Conservation (phyloP, 345 rosid genomes). For the Hibiscus mutabilis region DNA sequence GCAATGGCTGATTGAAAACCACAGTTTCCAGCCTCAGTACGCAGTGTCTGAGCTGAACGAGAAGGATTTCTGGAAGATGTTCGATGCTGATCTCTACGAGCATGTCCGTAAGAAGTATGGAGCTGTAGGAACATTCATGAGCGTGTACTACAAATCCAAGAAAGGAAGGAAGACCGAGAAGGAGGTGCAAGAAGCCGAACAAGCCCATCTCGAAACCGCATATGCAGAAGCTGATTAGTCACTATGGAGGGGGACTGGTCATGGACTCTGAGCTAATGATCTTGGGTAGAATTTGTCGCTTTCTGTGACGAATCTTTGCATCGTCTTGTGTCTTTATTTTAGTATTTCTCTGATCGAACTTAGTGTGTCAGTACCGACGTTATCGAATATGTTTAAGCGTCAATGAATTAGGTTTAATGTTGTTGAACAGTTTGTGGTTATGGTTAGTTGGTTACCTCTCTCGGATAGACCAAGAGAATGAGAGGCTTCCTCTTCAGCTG, state of each 20-base stretch:
- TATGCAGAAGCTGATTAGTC: constrained; percentile 42
- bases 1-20: constrained; percentile 90
- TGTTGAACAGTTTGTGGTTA: background rate
- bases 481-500: no score
- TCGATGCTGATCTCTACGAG: constrained; percentile 28
- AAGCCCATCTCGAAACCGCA: constrained; percentile 67
- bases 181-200: constrained; percentile 95
- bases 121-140: constrained; percentile 97
- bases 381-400: constrained; percentile 5
- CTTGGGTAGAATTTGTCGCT: constrained; percentile 11
- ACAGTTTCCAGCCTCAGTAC: constrained; percentile 91
- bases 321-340: constrained; percentile 1
- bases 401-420: background rate
- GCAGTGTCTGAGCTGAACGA: constrained; percentile 30
- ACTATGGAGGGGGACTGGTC: constrained; percentile 10
- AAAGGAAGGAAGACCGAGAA: constrained; percentile 98
- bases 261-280: background rate
- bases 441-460: background rate
- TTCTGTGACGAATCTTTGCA: background rate
- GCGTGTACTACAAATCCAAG: constrained; percentile 93
- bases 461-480: no score
- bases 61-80: constrained; percentile 7
- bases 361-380: background rate
- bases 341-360: background rate
- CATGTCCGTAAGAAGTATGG: constrained; percentile 72